Evolutionary conservation across 768 basidiomycete genomes (phyloP), one percentile per base, ranked within the genome.

Genomic region (Mycena epipterygia): DNA sequence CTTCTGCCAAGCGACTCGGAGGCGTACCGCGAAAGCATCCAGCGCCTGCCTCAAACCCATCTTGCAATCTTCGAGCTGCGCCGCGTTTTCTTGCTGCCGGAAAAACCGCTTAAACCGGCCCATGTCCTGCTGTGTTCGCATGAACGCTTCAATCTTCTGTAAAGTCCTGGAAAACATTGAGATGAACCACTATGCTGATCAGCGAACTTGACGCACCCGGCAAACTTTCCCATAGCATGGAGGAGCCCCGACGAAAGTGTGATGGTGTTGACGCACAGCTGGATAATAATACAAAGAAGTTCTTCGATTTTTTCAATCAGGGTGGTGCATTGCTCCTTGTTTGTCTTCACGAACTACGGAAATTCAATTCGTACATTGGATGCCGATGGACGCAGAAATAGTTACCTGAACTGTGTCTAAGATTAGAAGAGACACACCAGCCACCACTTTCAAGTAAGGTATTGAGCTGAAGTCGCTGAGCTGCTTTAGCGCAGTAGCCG

Each of bases 71-170:
- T n/a, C n/a, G n/a, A n/a, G n/a, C n/a, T n/a, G n/a, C n/a, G n/a
- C n/a, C n/a, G n/a, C n/a, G n/a, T n/a, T n/a, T n/a, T n/a, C n/a
- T n/a, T n/a, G n/a, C 25, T 7, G 52, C 41, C 30, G 37, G 19
- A 64, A 52, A 29, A 64, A 64, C 2, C 35, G 41, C 23, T 42
- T 55, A 5, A 64, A 5, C 7, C 37, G n/a, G n/a, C 52, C 52
- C 63, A 32, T 53, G 9, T 55, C 52, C 19, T 64, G 51, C 29
- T 63, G 49, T 2, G 19, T n/a, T 7, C 49, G 49, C 49, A 63
- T 51, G 49, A 44, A 63, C 17, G 62, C 5, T 37, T 48, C 33
- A 3, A 63, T 63, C 29, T 63, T 63, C 25, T 62, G 60, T 33
- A 62, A n/a, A 16, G 60, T 62, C 44, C 58, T 60, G 29, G 37